Evolutionary conservation across 1,284 basidiomycete species (phyloP), one percentile per base, ranked within the genome.

Genomic region (Austroboletus novae-zelandiae): DNA sequence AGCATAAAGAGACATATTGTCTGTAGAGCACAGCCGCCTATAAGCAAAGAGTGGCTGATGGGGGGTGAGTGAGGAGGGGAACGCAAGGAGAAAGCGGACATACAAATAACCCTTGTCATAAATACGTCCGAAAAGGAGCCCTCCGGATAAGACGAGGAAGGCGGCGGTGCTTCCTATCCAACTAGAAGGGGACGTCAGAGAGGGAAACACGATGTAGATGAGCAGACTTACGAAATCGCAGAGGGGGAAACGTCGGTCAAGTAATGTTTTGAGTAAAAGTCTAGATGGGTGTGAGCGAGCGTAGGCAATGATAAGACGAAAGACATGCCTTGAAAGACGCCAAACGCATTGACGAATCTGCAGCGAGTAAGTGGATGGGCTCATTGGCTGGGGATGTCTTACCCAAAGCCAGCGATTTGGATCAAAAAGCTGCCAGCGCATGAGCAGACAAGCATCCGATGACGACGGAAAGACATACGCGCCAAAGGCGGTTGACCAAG

Each of bases 131-230:
- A 65, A 61, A 35, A 71, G 51, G 9, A 74, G 56, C 0, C 71
- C 72, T 9, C 60, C 61, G 1, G 66, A 61, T 18, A 76, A 65
- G 14, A 74, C 62, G 17, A 77, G 54, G 52, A 71, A 74, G 18
- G 71, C 64, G 54, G 71, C 76, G 10, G 73, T 59, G 27, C 77
- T 75, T 34, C 79, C 79, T 54, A 81, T 77, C 79, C 79, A 81
- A 14, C 72, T 74, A 47, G 5, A 35, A 32, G 0, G 25, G 17
- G n/a, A 17, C 15, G 13, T 51, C 29, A 48, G 45, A 46, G 8
- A 39, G 15, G 17, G 15, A 13, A 31, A 23, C 7, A 15, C 4
- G 39, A 14, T 4, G 14, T 14, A 5, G 3, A 25, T 40, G 34
- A 35, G 29, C 1, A 45, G 18, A 45, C 57, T 25, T 49, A 68